Evolutionary conservation across 2,329 filamentous ascomycete genomes (phyloP).

Genomic region (Diaporthe sp.): DNA sequence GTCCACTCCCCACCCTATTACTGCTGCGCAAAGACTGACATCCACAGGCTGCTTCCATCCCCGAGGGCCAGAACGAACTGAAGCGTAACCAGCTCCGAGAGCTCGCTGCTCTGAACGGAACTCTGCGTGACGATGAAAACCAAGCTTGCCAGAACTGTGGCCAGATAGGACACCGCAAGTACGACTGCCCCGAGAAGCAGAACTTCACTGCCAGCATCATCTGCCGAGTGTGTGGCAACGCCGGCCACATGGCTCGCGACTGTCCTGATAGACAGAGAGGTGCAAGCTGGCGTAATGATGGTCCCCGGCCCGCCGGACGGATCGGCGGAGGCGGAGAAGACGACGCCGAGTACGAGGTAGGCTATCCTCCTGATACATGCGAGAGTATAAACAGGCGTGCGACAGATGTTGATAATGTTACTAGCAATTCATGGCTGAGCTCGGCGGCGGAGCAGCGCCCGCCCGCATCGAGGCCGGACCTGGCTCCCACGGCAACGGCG

Average conservation of each 20-base stretch:
- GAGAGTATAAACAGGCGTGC: neutral
- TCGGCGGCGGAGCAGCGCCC: conserved; percentile 79
- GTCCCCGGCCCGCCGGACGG: conserved; percentile 71
- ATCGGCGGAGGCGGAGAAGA: conserved; percentile 80
- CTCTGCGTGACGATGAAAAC: conserved; percentile 98
- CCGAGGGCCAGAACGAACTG: conserved; percentile 98
- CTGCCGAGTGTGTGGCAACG: conserved; percentile 97
- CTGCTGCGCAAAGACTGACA: conserved; percentile 44
- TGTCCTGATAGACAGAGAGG: conserved; percentile 95
- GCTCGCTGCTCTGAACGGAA: conserved; percentile 97
- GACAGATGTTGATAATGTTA: conserved; percentile 56
- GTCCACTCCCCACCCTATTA: conserved; percentile 52
- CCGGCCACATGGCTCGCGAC: conserved; percentile 97
- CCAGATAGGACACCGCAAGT: conserved; percentile 98
- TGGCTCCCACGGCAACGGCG: conserved; percentile 67
- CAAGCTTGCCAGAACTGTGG: conserved; percentile 99
- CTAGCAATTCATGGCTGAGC: conserved; percentile 97
- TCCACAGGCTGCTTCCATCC: conserved; percentile 91
- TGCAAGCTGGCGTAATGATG: conserved; percentile 90
- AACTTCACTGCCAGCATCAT: conserved; percentile 99
- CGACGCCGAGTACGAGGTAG: conserved; percentile 94
- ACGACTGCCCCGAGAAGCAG: conserved; percentile 96
- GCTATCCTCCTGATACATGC: conserved; percentile 48
- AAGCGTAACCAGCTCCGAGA: conserved; percentile 99
- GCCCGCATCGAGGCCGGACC: conserved; percentile 91